Evolutionary conservation across 2,329 filamentous ascomycete species (phyloP).

Genomic region (Diplodia intermedia): DNA sequence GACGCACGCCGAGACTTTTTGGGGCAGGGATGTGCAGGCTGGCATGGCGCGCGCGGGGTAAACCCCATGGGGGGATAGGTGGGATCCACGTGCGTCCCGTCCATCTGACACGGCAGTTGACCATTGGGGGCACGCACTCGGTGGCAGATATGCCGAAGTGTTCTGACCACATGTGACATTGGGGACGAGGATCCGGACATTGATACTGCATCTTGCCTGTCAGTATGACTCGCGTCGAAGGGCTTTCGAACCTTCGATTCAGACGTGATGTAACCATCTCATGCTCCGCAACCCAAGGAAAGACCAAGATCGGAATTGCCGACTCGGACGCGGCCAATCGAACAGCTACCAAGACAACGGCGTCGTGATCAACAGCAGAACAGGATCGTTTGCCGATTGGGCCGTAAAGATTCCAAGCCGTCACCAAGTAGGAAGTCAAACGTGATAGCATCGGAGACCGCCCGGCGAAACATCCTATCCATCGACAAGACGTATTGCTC

Average conservation of each 20-base stretch:
- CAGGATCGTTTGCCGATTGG: too few relatives aligned
- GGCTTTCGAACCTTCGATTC: conserved; percentile 17
- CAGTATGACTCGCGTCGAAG: conserved; percentile 28
- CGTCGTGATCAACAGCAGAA: not conserved
- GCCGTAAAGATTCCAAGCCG: too few relatives aligned
- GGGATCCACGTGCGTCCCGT: conserved; percentile 10
- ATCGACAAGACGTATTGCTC: conserved; percentile 3
- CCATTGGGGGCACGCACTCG: not conserved
- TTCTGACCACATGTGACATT: not conserved
- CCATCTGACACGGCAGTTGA: not conserved
- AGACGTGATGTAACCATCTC: conserved; percentile 7
- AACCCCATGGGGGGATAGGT: conserved; percentile 12
- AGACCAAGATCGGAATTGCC: not conserved
- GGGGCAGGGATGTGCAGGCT: not conserved
- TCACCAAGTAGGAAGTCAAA: too few relatives aligned
- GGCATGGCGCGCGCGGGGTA: not conserved
- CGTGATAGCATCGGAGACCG: not conserved
- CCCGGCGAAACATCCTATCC: conserved; percentile 1
- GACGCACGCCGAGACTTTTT: conserved; percentile 5
- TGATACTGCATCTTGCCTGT: not conserved
- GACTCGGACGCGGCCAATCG: not conserved
- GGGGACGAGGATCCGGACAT: too few relatives aligned
- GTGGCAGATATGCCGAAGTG: conserved; percentile 11
- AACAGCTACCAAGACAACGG: not conserved
- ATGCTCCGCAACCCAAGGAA: conserved; percentile 3